Evolutionary conservation across 441 rosid species (phyloP).

Genomic region (Capsella rubella): DNA sequence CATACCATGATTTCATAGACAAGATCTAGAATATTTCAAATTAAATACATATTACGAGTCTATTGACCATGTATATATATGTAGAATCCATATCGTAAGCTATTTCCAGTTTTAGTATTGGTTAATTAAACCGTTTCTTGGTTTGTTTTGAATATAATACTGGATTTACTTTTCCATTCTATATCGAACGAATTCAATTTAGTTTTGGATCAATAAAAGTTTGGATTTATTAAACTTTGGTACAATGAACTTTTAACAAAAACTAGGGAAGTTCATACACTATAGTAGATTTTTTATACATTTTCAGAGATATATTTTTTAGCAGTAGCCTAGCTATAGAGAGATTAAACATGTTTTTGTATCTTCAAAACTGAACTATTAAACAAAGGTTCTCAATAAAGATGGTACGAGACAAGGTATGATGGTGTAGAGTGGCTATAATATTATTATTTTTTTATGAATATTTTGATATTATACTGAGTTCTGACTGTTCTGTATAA

Average conservation of each 20-base stretch:
- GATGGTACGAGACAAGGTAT: not conserved
- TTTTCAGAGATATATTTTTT: not conserved
- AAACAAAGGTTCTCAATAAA: not conserved
- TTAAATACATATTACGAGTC: not conserved
- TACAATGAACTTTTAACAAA: not conserved
- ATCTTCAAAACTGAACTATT: not conserved
- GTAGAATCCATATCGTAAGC: not conserved
- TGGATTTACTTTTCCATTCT: not conserved
- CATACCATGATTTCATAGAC: not conserved
- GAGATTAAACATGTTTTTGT: not conserved
- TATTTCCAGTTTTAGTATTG: not conserved
- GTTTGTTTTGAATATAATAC: not conserved
- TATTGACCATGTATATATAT: constrained; percentile 7
- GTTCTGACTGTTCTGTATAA: not conserved
- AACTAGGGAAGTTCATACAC: not conserved
- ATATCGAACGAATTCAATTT: not conserved
- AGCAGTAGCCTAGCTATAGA: not conserved
- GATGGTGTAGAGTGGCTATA: not conserved
- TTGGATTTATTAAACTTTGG: not conserved
- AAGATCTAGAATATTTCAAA: not conserved
- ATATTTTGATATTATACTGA: not conserved
- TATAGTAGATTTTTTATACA: not conserved
- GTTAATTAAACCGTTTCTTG: not conserved
- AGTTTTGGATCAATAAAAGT: not conserved
- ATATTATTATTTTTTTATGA: not conserved